Base-by-base conservation (phyloP, 352 stramenopile genomes). In the Globisporangium abappressorium region DNA sequence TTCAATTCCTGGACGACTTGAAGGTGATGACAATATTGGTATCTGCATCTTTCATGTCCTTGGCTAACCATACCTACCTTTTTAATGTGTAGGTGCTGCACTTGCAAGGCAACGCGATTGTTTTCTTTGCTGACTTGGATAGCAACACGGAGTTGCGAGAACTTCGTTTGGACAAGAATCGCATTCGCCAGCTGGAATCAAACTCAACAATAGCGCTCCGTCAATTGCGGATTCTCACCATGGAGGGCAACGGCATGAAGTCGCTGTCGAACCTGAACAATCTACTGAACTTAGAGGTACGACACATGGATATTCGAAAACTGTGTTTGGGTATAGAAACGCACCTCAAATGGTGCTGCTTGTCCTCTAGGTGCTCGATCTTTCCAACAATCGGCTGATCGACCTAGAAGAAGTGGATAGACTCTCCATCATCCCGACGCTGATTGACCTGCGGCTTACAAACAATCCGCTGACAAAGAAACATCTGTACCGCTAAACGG, bases 401-500 rank as follows among this genome's bases (percentile, higher is more conserved):
- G 90, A 96, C 41, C 63, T 96, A n/a, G 84, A 89, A 22, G 90
- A 97, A 55, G 60, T 96, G 22, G 90, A 96, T 7, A 89, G 83
- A 28, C 72, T 96, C 15, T 68, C 65, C 0, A 43, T 70, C 5
- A 34, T 93, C 18, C 77, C 85, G 2, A 86, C 82, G n/a, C 65
- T 97, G 26, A 41, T 83, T 7, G 84, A 95, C 34, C 66, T 97
- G 15, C 74, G 74, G 5, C 46, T 95, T 15, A 57, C 62, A 24
- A 91, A 88, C 70, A 96, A 96, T 46, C 84, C 89, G 3, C 30
- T 96, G 36, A 76, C 79, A 2, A 92, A 95, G 64, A 94, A 94
- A 65, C 85, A 95, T 47, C 65, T 95, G 62, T 96, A 94, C 66
- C 87, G 89, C 2, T 78, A 89, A 9, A 86, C 80, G 14, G 61